These are phyloP conservation scores for Jasminum sambac DNA, from an alignment of 257 asterid species.

Conservation along the genomic window DNA sequence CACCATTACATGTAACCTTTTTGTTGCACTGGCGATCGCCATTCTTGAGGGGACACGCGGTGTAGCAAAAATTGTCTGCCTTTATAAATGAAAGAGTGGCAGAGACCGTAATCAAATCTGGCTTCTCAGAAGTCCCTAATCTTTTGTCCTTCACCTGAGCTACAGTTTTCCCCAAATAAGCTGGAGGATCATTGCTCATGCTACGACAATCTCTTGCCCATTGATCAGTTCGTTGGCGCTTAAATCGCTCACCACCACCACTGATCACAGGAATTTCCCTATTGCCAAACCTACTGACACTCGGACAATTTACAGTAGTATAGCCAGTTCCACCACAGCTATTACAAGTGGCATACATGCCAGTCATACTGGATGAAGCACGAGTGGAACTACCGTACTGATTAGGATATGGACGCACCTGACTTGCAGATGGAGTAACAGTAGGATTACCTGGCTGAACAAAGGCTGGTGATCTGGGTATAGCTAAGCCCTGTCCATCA, in stretches of 20 bases:
- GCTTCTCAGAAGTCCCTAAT: slow-evolving; percentile 84
- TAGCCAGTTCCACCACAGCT: slow-evolving; percentile 86
- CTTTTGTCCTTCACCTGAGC: slow-evolving; percentile 86
- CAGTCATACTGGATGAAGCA: slow-evolving; percentile 43
- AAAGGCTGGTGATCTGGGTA: slow-evolving; percentile 40
- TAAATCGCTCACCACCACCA: too few species aligned
- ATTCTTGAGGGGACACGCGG: slow-evolving; percentile 74
- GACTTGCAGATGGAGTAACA: slow-evolving; percentile 29
- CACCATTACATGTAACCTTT: slow-evolving; percentile 79
- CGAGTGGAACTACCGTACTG: slow-evolving; percentile 51
- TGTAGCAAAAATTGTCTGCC: slow-evolving; percentile 66
- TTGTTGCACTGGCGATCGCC: slow-evolving; percentile 87
- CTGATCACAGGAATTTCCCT: too few species aligned
- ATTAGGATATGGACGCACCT: too few species aligned
- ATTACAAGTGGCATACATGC: slow-evolving; percentile 50
- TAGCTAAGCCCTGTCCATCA: slow-evolving; percentile 42
- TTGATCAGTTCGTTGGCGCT: too few species aligned
- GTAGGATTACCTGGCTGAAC: slow-evolving; percentile 33
- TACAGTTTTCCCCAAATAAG: too few species aligned
- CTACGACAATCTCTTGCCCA: too few species aligned
- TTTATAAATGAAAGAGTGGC: slow-evolving; percentile 70
- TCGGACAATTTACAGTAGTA: slow-evolving; percentile 74
- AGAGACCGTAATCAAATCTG: slow-evolving; percentile 80
- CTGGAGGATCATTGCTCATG: slow-evolving; percentile 41
- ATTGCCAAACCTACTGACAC: too few species aligned